Evolutionary conservation across 2,329 filamentous ascomycete genomes (phyloP), one percentile per base, ranked within the genome.

Genomic region (Nemania sp.): DNA sequence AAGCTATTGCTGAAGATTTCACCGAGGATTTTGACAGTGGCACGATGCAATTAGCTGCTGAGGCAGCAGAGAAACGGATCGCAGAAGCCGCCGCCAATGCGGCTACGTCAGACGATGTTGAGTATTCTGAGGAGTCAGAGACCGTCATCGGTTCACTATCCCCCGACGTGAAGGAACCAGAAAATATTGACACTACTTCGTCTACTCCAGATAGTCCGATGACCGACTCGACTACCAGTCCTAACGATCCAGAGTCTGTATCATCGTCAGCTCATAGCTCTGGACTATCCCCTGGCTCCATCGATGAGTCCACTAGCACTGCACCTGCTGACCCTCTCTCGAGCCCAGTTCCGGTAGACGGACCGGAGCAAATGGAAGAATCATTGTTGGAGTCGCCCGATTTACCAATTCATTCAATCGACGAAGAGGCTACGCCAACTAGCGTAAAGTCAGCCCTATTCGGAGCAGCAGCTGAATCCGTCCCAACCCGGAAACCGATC

Each of bases 11-110:
- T 6, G 75, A 80, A 30, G 93, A 97, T 68, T 75, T 80, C 2
- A 86, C 83, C 11, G 86, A 94, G 46, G 86, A 96, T 68, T 97
- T 96, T 65, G 86, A 88, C 42, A 84, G 82, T 40, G 86, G 86
- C 45, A 75, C 75, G 14, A 81, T 88, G 64, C 81, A 84, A 45
- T 74, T 79, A 8, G 80, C 82, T 17, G 83, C 78, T 6, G 78
- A 80, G 37, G 75, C 68, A 2, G 74, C 70, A 3, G 66, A 71
- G 5, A 65, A 72, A 60, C 65, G 66, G n/a, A 63, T 65, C 49
- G 62, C 67, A 30, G 54, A 61, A 7, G 62, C 61, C 7, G 71
- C 66, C 14, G 26, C 24, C 2, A 45, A 55, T 12, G 36, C 41
- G 17, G 34, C 17, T 6, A 39, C 22, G 24, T 19, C 19, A 2